phyloP scores from a whole-genome alignment of 345 rosid genomes.

The Eucalyptus marginata region DNA sequence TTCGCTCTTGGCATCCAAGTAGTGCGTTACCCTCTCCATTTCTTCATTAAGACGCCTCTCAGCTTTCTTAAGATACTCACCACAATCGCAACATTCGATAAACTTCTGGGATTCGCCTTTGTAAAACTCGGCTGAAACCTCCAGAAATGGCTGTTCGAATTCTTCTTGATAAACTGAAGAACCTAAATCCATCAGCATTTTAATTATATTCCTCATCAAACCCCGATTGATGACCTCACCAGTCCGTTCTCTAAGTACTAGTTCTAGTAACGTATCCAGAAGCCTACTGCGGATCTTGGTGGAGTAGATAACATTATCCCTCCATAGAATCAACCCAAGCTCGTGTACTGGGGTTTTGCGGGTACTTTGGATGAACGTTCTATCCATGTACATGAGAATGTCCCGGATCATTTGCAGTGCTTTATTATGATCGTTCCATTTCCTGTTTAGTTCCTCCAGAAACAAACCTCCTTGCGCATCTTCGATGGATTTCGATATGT shows the following conservation, averaged over 20 bases:
- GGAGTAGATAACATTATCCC: slow-evolving; percentile 70
- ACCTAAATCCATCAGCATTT: slow-evolving; percentile 97
- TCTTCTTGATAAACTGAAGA: slow-evolving; percentile 90
- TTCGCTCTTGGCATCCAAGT: slow-evolving; percentile 86
- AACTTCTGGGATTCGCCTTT: slow-evolving; percentile 84
- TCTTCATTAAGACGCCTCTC: slow-evolving; percentile 93
- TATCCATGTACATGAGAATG: slow-evolving; percentile 97
- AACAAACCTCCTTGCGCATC: slow-evolving; percentile 92
- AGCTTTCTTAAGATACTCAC: slow-evolving; percentile 85
- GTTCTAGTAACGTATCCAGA: slow-evolving; percentile 71
- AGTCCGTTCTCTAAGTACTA: slow-evolving; percentile 68
- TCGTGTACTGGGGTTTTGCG: slow-evolving; percentile 89
- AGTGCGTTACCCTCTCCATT: slow-evolving; percentile 88
- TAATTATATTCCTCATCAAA: slow-evolving; percentile 77
- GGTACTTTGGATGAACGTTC: slow-evolving; percentile 72
- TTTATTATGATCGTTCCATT: slow-evolving; percentile 97
- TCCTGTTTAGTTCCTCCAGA: slow-evolving; percentile 84
- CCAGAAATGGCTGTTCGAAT: slow-evolving; percentile 90
- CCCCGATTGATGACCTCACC: slow-evolving; percentile 94
- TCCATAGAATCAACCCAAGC: slow-evolving; percentile 88
- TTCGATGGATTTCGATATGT: slow-evolving; percentile 67
- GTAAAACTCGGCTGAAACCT: slow-evolving; percentile 88
- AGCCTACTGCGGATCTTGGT: slow-evolving; percentile 70
- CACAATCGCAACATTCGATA: slow-evolving; percentile 90
- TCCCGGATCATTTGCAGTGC: slow-evolving; percentile 97